These are phyloP conservation scores for Phoma sp. DNA, from an alignment of 2,329 filamentous ascomycete species.

Conservation along the genomic window DNA sequence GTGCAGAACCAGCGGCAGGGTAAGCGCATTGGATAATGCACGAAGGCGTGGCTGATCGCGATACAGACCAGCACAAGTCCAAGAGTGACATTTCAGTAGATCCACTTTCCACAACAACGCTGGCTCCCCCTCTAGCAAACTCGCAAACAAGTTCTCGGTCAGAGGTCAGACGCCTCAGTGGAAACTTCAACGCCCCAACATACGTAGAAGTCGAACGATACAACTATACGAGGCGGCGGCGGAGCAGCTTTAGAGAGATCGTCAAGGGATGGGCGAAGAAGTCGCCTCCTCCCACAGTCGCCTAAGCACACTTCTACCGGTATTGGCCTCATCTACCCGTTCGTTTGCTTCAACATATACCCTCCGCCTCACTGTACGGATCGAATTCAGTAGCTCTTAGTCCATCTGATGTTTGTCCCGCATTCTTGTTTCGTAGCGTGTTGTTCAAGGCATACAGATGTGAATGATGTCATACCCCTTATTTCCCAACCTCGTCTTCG, in stretches of 20 bases:
- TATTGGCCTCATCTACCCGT: background rate
- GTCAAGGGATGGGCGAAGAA: slow-evolving; percentile 24
- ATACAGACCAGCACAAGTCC: slow-evolving; percentile 3
- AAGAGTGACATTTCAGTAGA: slow-evolving; percentile 1
- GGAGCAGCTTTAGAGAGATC: slow-evolving; percentile 12
- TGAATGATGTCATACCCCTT: background rate
- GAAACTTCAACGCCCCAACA: slow-evolving; percentile 39
- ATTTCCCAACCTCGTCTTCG: slow-evolving; percentile 2
- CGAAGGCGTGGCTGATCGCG: background rate
- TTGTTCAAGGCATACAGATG: slow-evolving; percentile 7
- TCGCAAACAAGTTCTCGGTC: slow-evolving; percentile 10
- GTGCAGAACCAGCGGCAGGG: slow-evolving; percentile 6
- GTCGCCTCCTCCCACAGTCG: slow-evolving; percentile 1
- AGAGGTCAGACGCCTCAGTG: slow-evolving; percentile 29
- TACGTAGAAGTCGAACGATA: slow-evolving; percentile 30
- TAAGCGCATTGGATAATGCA: background rate
- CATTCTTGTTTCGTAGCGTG: background rate
- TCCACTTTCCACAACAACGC: slow-evolving; percentile 6
- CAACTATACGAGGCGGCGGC: slow-evolving; percentile 19
- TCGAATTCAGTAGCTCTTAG: background rate
- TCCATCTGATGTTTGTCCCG: background rate
- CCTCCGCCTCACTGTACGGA: background rate
- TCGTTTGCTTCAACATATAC: slow-evolving; percentile 2
- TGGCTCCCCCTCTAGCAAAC: slow-evolving; percentile 13
- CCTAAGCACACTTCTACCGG: background rate